Conservation (phyloP, 225 moss, liverwort and hornwort species). For the Antitrichia curtipendula region DNA sequence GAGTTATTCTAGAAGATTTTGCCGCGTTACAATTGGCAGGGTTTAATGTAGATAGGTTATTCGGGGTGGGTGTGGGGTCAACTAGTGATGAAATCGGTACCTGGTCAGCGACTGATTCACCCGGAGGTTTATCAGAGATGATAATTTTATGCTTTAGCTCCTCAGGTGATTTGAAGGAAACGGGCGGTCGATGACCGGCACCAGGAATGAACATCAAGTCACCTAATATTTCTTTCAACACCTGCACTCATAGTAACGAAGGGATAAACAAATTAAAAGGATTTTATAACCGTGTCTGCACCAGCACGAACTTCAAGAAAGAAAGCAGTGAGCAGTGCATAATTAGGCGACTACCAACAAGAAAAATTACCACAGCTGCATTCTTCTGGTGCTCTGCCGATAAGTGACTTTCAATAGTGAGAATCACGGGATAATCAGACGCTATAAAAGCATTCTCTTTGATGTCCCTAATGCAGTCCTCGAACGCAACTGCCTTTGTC, state of each 20-base stretch:
- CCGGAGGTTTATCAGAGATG: constrained; percentile 84
- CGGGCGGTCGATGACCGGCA: constrained; percentile 37
- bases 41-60: too few relatives aligned
- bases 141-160: constrained; percentile 60
- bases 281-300: background rate
- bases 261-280: background rate
- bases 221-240: constrained; percentile 50
- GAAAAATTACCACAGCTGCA: constrained; percentile 45
- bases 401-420: constrained; percentile 91
- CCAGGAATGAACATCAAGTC: constrained; percentile 54
- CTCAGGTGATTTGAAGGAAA: constrained; percentile 64
- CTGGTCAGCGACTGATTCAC: constrained; percentile 50
- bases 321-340: background rate
- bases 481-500: constrained; percentile 70
- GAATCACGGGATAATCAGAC: constrained; percentile 85
- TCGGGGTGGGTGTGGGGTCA: background rate
- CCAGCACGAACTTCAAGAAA: background rate
- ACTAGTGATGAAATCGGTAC: constrained; percentile 7
- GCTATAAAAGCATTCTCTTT: constrained; percentile 60
- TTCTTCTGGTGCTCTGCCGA: constrained; percentile 39
- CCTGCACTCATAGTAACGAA: constrained; percentile 14
- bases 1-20: background rate
- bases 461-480: constrained; percentile 68
- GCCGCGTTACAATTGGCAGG: background rate
- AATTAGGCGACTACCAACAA: background rate